These are phyloP conservation scores for Paradendryphiella salina DNA, from an alignment of 2,329 filamentous ascomycete genomes.

Conservation along the genomic window DNA sequence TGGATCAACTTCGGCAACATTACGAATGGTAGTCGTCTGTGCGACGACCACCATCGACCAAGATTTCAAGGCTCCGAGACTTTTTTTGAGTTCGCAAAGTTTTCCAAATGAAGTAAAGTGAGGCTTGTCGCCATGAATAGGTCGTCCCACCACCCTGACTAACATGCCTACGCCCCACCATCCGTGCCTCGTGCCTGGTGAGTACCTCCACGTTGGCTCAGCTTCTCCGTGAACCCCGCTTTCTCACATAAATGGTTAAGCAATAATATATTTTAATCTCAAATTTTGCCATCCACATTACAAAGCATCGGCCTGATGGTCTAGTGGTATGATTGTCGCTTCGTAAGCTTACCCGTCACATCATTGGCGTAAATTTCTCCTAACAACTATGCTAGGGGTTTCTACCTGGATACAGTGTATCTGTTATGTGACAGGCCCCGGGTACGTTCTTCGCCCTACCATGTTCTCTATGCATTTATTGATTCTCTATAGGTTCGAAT, in stretches of 20 bases:
- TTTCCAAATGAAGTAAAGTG: constrained; percentile 17
- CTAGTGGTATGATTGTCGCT: constrained; percentile 43
- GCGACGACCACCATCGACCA: constrained; percentile 2
- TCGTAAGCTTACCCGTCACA: constrained; percentile 17
- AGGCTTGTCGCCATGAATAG: constrained; percentile 8
- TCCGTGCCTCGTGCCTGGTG: neutral
- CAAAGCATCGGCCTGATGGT: constrained; percentile 31
- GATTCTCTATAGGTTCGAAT: too few relatives aligned
- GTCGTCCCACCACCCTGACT: constrained; percentile 14
- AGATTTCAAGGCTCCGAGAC: neutral
- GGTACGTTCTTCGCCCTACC: too few relatives aligned
- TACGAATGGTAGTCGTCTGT: neutral
- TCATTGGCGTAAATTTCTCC: neutral
- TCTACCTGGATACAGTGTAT: constrained; percentile 29
- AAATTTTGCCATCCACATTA: constrained; percentile 11
- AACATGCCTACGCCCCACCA: constrained; percentile 8
- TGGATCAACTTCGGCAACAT: neutral
- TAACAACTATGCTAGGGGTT: constrained; percentile 7
- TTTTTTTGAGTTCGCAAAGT: constrained; percentile 16
- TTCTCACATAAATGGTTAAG: too few relatives aligned
- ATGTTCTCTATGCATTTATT: too few relatives aligned
- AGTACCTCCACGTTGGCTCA: neutral
- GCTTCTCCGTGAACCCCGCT: too few relatives aligned
- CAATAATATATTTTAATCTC: neutral
- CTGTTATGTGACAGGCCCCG: constrained; percentile 45